A percentile compares a stretch with the other conserved stretches of the same genome.
Evolutionary conservation across 345 rosid genomes (phyloP).

Genomic region (Euclidium syriacum): DNA sequence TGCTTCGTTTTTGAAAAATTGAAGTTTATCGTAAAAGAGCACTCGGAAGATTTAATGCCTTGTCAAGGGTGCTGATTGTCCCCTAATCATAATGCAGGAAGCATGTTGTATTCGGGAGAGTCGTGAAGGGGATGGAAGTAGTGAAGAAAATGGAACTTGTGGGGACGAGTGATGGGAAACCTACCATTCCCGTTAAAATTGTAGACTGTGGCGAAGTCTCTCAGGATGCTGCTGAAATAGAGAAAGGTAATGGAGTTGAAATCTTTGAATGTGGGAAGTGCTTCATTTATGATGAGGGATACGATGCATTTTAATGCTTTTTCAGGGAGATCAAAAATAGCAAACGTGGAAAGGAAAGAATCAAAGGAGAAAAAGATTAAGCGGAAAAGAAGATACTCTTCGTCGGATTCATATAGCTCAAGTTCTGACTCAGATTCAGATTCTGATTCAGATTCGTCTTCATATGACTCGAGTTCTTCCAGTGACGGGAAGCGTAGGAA

Average conservation of each 20-base stretch:
- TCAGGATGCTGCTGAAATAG: slow-evolving; percentile 43
- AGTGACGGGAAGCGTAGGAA: slow-evolving; percentile 65
- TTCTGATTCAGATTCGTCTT: slow-evolving; percentile 51
- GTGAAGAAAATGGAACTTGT: slow-evolving; percentile 73
- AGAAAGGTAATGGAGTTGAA: slow-evolving; percentile 44
- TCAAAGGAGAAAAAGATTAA: slow-evolving; percentile 48
- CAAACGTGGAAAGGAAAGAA: slow-evolving; percentile 52
- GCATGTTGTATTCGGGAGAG: slow-evolving; percentile 96
- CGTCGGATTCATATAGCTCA: slow-evolving; percentile 77
- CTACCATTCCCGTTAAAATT: slow-evolving; percentile 54
- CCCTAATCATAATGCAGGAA: slow-evolving; percentile 48
- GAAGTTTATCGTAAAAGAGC: background rate
- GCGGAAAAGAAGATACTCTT: slow-evolving; percentile 68
- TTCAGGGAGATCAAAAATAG: slow-evolving; percentile 62
- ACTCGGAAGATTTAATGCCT: background rate
- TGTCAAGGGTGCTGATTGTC: slow-evolving; percentile 14
- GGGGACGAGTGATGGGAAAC: slow-evolving; percentile 67
- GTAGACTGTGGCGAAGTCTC: slow-evolving; percentile 63
- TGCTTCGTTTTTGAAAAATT: background rate
- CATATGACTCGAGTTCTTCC: slow-evolving; percentile 68
- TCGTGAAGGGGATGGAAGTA: slow-evolving; percentile 69
- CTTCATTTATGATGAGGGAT: slow-evolving; percentile 7
- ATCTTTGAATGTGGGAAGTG: slow-evolving; percentile 4
- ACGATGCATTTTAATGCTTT: background rate
- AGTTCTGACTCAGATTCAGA: slow-evolving; percentile 58